A percentile compares a stretch with the other conserved stretches of the same genome.
These are phyloP conservation scores for Ogataea henricii DNA, from an alignment of 805 yeast genomes.

Conservation along the genomic window DNA sequence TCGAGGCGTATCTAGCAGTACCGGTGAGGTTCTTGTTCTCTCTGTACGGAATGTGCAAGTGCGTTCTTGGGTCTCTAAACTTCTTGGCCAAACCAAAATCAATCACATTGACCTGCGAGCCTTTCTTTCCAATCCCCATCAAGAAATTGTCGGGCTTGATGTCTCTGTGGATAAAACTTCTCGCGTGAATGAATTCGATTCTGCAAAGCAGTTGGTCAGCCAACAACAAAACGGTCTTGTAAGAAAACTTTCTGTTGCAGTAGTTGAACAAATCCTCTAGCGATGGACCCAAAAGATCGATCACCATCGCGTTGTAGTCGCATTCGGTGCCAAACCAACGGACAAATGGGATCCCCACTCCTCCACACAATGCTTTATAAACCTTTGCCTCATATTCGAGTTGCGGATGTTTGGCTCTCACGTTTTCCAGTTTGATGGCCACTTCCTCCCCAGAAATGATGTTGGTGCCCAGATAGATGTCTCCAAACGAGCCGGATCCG, in stretches of 20 bases:
- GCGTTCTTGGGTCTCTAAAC: constrained; percentile 91
- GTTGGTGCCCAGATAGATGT: constrained; percentile 90
- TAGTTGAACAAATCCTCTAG: constrained; percentile 94
- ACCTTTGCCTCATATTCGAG: constrained; percentile 96
- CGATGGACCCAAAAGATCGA: constrained; percentile 92
- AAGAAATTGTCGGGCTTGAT: constrained; percentile 82
- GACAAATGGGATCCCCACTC: constrained; percentile 95
- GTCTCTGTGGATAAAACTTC: constrained; percentile 85
- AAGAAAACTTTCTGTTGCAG: constrained; percentile 90
- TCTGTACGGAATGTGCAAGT: constrained; percentile 91
- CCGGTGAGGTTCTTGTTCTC: constrained; percentile 97
- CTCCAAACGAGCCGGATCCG: constrained; percentile 97
- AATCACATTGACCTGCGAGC: constrained; percentile 92
- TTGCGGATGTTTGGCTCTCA: constrained; percentile 93
- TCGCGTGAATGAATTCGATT: constrained; percentile 91
- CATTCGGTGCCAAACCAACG: constrained; percentile 98
- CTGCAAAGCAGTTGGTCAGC: constrained; percentile 96
- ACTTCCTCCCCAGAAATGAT: constrained; percentile 96
- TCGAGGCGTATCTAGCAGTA: constrained; percentile 94
- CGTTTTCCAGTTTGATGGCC: constrained; percentile 90
- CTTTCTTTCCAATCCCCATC: constrained; percentile 90
- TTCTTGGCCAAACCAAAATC: constrained; percentile 95
- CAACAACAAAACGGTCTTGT: constrained; percentile 86
- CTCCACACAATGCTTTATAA: constrained; percentile 91
- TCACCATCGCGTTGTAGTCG: constrained; percentile 95